phyloP scores from a whole-genome alignment of 2,329 filamentous ascomycete species.

The Colletotrichum sp. region DNA sequence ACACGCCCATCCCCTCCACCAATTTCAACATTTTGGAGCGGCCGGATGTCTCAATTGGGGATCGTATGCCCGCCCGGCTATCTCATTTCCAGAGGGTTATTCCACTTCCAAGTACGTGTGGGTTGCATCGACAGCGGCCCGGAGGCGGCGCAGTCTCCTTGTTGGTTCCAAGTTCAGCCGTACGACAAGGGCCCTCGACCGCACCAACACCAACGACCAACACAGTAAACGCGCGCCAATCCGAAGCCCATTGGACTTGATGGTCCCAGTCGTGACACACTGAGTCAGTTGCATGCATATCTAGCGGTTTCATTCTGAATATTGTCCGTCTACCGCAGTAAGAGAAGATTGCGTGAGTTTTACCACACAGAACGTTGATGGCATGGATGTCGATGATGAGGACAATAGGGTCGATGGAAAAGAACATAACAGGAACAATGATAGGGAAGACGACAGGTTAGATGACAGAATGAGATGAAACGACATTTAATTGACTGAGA shows the following conservation, averaged over 20 bases:
- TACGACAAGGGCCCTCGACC: neutral
- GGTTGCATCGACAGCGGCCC: neutral
- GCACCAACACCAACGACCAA: neutral
- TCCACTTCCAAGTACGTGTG: neutral
- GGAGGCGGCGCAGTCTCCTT: neutral
- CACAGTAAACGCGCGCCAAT: neutral
- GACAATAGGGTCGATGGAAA: neutral
- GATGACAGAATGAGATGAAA: accelerated
- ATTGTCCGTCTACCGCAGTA: neutral
- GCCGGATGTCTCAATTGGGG: neutral
- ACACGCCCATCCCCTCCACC: neutral
- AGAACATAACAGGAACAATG: neutral
- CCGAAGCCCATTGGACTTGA: neutral
- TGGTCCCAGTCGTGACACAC: neutral
- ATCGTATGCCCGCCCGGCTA: neutral
- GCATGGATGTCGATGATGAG: neutral
- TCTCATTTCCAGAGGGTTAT: neutral
- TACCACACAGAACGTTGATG: neutral
- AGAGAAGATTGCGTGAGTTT: neutral
- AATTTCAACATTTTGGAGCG: neutral
- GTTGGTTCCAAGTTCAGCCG: neutral
- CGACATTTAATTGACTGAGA: neutral
- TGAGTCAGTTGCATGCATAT: neutral
- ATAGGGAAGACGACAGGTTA: neutral
- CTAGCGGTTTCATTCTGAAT: neutral